Evolutionary conservation across 2,329 filamentous ascomycete genomes (phyloP).

Genomic region (Karstenula rhodostoma): DNA sequence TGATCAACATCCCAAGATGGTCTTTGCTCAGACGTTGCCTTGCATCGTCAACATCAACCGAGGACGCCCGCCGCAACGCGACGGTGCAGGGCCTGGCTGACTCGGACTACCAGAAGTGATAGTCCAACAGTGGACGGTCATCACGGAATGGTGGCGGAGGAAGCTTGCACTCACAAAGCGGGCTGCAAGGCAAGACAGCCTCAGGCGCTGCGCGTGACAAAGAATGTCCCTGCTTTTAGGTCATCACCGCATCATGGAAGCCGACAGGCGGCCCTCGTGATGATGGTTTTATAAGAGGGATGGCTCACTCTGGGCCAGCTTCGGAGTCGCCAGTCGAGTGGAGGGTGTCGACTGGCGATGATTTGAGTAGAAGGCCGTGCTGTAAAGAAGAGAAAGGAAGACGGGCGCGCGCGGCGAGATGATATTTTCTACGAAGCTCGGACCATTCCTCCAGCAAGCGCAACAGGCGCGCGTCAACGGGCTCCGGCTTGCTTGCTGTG

Average conservation of each 20-base stretch:
- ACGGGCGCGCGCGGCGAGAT: conserved; percentile 20
- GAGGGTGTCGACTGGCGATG: conserved; percentile 67
- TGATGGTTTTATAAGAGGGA: conserved; percentile 83
- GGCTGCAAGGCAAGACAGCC: conserved; percentile 20
- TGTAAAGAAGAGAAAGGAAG: conserved; percentile 41
- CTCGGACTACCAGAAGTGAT: conserved; percentile 52
- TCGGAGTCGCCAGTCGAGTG: conserved; percentile 74
- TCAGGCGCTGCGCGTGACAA: conserved; percentile 35
- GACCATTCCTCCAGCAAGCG: conserved; percentile 20
- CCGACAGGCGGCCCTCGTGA: conserved; percentile 71
- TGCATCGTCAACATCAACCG: conserved; percentile 45
- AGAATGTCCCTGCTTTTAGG: conserved; percentile 69
- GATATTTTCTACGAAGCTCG: conserved; percentile 32
- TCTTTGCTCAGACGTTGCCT: conserved; percentile 47
- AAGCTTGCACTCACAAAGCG: conserved; percentile 28
- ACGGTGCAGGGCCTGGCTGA: conserved; percentile 46
- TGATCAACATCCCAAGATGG: background rate
- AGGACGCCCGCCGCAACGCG: conserved; percentile 39
- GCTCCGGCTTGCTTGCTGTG: conserved; percentile 9
- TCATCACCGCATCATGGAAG: conserved; percentile 74
- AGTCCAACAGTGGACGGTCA: conserved; percentile 40
- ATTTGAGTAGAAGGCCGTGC: conserved; percentile 77
- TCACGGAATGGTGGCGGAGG: conserved; percentile 29
- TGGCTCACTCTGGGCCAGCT: conserved; percentile 73
- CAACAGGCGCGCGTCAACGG: conserved; percentile 32